Percentiles rank a stretch among this genome's conserved stretches.
phyloP scores from a whole-genome alignment of 768 basidiomycete species.

The Tremella mesenterica region DNA sequence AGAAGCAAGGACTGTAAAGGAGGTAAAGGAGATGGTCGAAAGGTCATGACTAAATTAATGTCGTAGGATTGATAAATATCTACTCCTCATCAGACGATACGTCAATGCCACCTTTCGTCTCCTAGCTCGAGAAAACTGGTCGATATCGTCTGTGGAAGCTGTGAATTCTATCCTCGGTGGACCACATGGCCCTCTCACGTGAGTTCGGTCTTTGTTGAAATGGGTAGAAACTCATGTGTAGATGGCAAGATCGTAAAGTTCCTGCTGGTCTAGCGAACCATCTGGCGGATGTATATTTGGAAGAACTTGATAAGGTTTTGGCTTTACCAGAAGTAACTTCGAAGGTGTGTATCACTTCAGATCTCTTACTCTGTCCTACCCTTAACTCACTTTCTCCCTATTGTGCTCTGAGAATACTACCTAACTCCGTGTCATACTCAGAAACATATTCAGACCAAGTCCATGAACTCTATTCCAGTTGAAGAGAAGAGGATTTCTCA shows the following conservation, averaged over 20 bases:
- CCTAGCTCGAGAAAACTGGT: slow-evolving; percentile 65
- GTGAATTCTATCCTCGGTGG: slow-evolving; percentile 62
- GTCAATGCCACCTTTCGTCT: slow-evolving; percentile 77
- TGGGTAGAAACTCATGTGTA: slow-evolving; percentile 35
- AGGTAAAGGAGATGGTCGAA: too few relatives aligned
- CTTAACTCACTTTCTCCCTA: too few relatives aligned
- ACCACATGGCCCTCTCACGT: slow-evolving; percentile 80
- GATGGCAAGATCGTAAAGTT: slow-evolving; percentile 62
- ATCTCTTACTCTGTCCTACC: not conserved
- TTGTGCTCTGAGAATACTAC: too few relatives aligned
- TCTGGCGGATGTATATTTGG: slow-evolving; percentile 76
- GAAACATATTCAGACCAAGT: too few relatives aligned
- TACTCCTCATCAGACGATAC: slow-evolving; percentile 84
- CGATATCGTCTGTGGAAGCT: slow-evolving; percentile 50
- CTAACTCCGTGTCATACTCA: too few relatives aligned
- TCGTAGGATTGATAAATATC: slow-evolving; percentile 87
- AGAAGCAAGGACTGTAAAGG: not conserved
- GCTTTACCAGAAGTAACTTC: slow-evolving; percentile 47
- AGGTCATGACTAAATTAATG: not conserved
- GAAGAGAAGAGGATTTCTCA: not conserved
- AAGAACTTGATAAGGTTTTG: slow-evolving; percentile 65
- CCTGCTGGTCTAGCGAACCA: slow-evolving; percentile 75
- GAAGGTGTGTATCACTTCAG: slow-evolving; percentile 13
- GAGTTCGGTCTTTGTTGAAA: not conserved
- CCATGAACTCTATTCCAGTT: not conserved